Conservation (phyloP, 208 protist genomes). For the Trichomonas vaginalis region DNA sequence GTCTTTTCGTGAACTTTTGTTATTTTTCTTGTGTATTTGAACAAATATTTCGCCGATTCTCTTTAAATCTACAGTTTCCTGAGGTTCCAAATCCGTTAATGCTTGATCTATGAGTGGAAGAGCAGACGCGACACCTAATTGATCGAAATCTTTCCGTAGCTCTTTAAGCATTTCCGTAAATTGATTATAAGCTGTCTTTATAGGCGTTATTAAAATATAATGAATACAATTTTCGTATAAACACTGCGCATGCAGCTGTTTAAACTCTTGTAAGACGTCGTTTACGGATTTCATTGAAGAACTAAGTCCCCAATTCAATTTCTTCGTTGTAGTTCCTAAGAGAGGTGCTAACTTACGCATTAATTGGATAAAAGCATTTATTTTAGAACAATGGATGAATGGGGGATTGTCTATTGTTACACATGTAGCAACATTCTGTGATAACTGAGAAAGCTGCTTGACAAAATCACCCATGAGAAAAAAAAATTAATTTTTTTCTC, state of each 20-base stretch:
- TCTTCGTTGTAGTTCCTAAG: background rate
- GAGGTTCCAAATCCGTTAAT: background rate
- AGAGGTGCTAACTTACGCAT: background rate
- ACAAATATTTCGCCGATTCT: background rate
- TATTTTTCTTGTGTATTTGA: background rate
- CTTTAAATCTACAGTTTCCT: background rate
- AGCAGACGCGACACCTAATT: background rate
- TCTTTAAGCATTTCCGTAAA: background rate
- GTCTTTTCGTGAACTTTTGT: background rate
- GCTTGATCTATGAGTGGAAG: background rate
- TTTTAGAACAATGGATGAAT: background rate
- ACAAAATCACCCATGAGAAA: background rate
- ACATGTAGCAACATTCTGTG: background rate
- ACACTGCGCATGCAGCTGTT: background rate
- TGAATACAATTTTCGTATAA: background rate
- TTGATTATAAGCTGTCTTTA: background rate
- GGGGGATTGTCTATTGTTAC: background rate
- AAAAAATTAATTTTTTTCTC: too few species aligned
- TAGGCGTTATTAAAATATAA: background rate
- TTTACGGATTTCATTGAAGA: background rate
- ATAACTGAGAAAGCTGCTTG: background rate
- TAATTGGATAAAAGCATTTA: background rate
- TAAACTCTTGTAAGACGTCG: background rate
- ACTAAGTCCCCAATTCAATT: too few species aligned
- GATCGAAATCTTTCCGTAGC: background rate